Conservation (phyloP, 2,329 filamentous ascomycete species). For the Tolypocladium pustulatum region DNA sequence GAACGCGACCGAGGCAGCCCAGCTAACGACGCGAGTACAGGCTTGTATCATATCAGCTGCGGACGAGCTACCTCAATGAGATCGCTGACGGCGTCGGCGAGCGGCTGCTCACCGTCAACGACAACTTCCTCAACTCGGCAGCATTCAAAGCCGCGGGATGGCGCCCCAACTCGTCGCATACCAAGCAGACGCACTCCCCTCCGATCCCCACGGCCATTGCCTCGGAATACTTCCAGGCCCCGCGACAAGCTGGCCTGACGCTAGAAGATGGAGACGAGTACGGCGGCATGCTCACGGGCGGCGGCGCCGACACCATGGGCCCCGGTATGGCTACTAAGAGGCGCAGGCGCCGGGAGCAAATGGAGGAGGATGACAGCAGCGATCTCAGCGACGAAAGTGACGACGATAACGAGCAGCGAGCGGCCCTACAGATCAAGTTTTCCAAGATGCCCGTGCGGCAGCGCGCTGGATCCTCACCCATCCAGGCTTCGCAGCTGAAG, state of each 20-base stretch:
- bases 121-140: slow-evolving; percentile 66
- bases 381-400: slow-evolving; percentile 79
- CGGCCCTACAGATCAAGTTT: slow-evolving; percentile 88
- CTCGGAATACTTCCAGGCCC: slow-evolving; percentile 73
- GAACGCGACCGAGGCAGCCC: not conserved
- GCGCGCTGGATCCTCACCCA: slow-evolving; percentile 80
- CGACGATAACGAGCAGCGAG: slow-evolving; percentile 63
- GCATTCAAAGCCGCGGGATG: slow-evolving; percentile 78
- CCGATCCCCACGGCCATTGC: slow-evolving; percentile 75
- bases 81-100: slow-evolving; percentile 79
- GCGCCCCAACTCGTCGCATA: slow-evolving; percentile 61
- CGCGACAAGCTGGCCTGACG: slow-evolving; percentile 50
- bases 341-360: slow-evolving; percentile 57
- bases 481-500: slow-evolving; percentile 53
- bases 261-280: slow-evolving; percentile 65
- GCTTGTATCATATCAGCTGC: slow-evolving; percentile 73
- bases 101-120: slow-evolving; percentile 71
- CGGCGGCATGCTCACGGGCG: slow-evolving; percentile 60
- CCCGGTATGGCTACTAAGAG: slow-evolving; percentile 57
- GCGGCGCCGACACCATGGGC: slow-evolving; percentile 57
- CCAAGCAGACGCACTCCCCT: slow-evolving; percentile 76
- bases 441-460: slow-evolving; percentile 86
- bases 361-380: slow-evolving; percentile 79
- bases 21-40: slow-evolving; percentile 28
- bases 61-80: slow-evolving; percentile 68